A percentile compares a stretch with the other conserved stretches of the same genome.
Evolutionary conservation across 805 yeast species (phyloP).

Genomic region (Ogataea sp.): DNA sequence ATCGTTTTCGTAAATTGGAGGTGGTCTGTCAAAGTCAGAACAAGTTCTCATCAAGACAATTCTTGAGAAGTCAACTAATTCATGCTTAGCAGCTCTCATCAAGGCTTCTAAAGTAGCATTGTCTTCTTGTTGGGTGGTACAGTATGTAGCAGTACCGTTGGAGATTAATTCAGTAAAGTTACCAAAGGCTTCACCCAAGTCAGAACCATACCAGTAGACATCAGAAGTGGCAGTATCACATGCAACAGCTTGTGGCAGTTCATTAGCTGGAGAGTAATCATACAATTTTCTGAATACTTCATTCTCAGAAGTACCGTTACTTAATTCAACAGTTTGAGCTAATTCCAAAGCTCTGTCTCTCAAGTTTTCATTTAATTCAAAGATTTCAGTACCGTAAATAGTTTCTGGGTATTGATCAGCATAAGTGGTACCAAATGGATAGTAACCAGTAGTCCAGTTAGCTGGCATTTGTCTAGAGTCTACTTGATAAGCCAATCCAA

Average conservation of each 20-base stretch:
- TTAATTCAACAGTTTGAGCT: conserved; percentile 36
- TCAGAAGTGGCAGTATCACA: conserved; percentile 59
- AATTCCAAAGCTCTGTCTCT: conserved; percentile 50
- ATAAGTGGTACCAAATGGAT: conserved; percentile 42
- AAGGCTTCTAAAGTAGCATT: conserved; percentile 56
- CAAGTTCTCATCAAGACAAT: conserved; percentile 54
- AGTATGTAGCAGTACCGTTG: conserved; percentile 51
- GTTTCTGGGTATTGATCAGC: conserved; percentile 43
- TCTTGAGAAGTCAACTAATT: conserved; percentile 49
- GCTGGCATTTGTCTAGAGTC: conserved; percentile 40
- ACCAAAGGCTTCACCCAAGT: conserved; percentile 41
- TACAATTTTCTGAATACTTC: conserved; percentile 39
- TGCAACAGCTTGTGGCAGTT: conserved; percentile 36
- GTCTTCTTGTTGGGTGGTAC: conserved; percentile 62
- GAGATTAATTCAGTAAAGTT: conserved; percentile 41
- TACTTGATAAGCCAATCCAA: conserved; percentile 50
- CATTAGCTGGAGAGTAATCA: conserved; percentile 40
- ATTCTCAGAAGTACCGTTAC: conserved; percentile 38
- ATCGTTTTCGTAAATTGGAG: conserved; percentile 32
- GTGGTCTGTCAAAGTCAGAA: conserved; percentile 52
- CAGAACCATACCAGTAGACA: conserved; percentile 49
- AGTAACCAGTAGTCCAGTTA: conserved; percentile 57
- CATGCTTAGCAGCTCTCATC: conserved; percentile 43
- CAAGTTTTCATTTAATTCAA: conserved; percentile 50
- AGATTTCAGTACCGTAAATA: conserved; percentile 58